phyloP scores from a whole-genome alignment of 177 flowering plant species.

The Vitis hybrid region DNA sequence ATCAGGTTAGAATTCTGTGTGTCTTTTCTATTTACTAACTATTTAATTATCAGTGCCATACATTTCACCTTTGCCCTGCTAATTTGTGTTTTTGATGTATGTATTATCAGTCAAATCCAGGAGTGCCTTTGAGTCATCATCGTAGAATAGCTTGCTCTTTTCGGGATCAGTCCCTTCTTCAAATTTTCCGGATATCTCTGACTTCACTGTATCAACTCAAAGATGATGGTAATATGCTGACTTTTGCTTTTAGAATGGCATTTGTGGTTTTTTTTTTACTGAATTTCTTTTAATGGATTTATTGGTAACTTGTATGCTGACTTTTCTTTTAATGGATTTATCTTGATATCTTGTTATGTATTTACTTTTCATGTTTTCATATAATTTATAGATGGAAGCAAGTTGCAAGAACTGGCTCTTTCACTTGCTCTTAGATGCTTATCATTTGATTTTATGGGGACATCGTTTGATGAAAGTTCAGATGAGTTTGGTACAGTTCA shows the following conservation, averaged over 20 bases:
- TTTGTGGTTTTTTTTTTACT: background rate
- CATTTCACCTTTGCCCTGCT: background rate
- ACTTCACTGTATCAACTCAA: constrained; percentile 9
- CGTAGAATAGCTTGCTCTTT: constrained; percentile 11
- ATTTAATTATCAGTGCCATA: background rate
- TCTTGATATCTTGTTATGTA: background rate
- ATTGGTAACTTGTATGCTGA: background rate
- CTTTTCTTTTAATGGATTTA: background rate
- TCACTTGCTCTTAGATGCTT: constrained; percentile 10
- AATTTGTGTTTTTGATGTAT: background rate
- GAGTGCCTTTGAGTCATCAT: constrained; percentile 7
- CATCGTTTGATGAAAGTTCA: constrained; percentile 17
- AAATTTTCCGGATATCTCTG: constrained; percentile 11
- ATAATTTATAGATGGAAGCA: constrained; percentile 1
- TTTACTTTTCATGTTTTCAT: background rate
- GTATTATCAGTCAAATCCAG: constrained; percentile 5
- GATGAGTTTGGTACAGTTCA: constrained; percentile 16
- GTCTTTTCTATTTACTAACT: constrained; percentile 4
- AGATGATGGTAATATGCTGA: constrained; percentile 12
- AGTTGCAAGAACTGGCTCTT: constrained; percentile 12
- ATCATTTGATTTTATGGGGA: constrained; percentile 16
- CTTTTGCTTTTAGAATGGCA: background rate
- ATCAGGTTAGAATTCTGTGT: constrained; percentile 39
- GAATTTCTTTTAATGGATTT: background rate
- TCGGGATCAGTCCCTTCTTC: constrained; percentile 12